Evolutionary conservation across 495 filamentous ascomycete species (phyloP), one percentile per base, ranked within the genome.

Genomic region (Diplogelasinospora grovesii): DNA sequence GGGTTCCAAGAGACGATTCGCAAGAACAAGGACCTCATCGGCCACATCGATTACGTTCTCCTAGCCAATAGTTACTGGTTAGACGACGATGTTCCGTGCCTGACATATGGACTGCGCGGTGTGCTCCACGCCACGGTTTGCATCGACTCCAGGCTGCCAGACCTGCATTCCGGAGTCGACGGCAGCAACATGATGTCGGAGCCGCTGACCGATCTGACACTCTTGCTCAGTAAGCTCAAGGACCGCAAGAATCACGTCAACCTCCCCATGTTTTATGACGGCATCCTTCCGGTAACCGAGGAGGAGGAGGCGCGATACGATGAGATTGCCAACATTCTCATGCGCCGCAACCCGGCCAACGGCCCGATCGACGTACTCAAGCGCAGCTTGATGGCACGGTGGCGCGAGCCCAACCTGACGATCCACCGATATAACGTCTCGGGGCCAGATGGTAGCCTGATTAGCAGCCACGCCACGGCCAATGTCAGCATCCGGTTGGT

Each of bases 51-150:
- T 63, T 97, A 87, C 72, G 89, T 98, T 26, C 63, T 98, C 1
- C 64, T 97, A 4, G 92, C 92, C 0, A 97, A 97, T 63, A 95
- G 89, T 61, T 97, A 98, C 65, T 98, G 92, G 92, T 73, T 98
- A 2, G 87, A 96, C 56, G 92, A 98, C 56, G 84, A 88, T 43
- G 85, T 89, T 5, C 92, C 92, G 1, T 97, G 92, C 59, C 65
- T 98, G 23, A 98, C 93, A 1, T 98, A 98, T 48, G 92, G 92
- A 6, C 70, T 95, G 3, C 75, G 92, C 34, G 92, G 92, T n/a
- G 89, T 97, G 19, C 82, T 98, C 11, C 89, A 96, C 57, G 90
- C 89, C 7, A 95, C 86, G 10, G 69, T 98, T 16, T 79, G 86
- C 32, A 75, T 97, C 21, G 81, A 86, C 45, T 94, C 87, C 32